phyloP scores from a whole-genome alignment of 129 eudicot species.

The Arctium minus region DNA sequence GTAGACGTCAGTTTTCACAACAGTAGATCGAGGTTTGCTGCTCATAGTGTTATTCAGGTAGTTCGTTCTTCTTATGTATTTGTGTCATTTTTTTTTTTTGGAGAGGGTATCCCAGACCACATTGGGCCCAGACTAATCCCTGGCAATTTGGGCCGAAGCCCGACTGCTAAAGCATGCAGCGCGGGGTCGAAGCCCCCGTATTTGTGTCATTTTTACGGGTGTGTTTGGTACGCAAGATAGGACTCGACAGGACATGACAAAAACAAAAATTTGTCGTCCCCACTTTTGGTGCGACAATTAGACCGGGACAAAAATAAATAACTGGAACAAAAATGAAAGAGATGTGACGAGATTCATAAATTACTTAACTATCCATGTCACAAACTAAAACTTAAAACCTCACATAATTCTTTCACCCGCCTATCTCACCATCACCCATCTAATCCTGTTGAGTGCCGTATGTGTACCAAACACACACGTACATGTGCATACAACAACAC shows the following conservation, averaged over 20 bases:
- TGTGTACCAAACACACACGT: not conserved
- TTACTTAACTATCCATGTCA: not conserved
- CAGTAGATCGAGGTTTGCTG: conserved; percentile 74
- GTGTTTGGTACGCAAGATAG: not conserved
- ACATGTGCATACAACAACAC: not conserved
- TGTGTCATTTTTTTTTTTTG: not conserved
- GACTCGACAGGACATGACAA: no score
- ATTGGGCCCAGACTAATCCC: no score
- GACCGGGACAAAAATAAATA: not conserved
- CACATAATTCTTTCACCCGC: not conserved
- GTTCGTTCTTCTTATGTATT: not conserved
- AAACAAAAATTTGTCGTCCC: not conserved
- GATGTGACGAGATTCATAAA: not conserved
- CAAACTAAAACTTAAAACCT: not conserved
- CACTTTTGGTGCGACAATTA: not conserved
- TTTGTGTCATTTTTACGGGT: not conserved
- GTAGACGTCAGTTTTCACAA: conserved; percentile 95
- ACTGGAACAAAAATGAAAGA: not conserved
- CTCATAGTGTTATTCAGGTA: conserved; percentile 97
- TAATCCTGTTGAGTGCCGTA: no score
- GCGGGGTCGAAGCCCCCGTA: no score
- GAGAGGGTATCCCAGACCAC: no score
- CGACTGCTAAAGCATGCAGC: no score
- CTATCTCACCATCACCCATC: not conserved
- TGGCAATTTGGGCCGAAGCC: no score